These are phyloP conservation scores for Torulaspora microellipsoides DNA, from an alignment of 805 yeast genomes.

Conservation along the genomic window DNA sequence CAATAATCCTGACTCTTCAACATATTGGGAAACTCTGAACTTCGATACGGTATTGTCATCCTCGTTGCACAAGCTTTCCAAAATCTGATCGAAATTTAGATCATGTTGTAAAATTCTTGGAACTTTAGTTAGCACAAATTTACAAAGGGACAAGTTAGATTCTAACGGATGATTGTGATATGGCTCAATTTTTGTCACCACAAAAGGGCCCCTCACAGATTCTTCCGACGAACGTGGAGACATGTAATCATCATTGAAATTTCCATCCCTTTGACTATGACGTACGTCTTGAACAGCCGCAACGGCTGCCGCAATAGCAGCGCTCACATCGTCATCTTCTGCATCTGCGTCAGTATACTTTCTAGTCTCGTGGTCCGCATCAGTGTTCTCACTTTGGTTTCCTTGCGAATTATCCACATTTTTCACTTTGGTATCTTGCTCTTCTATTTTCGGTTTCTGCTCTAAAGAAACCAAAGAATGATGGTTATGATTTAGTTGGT, in stretches of 20 bases:
- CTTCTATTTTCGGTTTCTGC: constrained; percentile 4
- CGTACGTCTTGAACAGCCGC: constrained; percentile 31
- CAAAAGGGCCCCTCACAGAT: constrained; percentile 29
- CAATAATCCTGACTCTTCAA: constrained; percentile 32
- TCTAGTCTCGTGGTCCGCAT: constrained; percentile 9
- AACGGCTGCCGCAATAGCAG: constrained; percentile 35
- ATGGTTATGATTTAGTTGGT: constrained; percentile 1
- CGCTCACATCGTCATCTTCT: constrained; percentile 29
- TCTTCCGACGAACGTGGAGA: constrained; percentile 3
- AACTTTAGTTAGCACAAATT: constrained; percentile 33
- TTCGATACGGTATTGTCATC: constrained; percentile 31
- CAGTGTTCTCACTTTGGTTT: not conserved
- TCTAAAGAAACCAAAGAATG: constrained; percentile 9
- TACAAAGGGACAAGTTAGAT: constrained; percentile 28
- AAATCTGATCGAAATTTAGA: constrained; percentile 31
- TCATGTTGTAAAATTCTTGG: constrained; percentile 34
- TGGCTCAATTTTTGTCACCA: constrained; percentile 35
- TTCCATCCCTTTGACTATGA: constrained; percentile 4
- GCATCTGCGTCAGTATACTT: constrained; percentile 16
- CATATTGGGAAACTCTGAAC: constrained; percentile 33
- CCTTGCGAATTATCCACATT: constrained; percentile 3
- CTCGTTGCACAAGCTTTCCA: constrained; percentile 31
- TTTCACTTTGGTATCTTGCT: constrained; percentile 7
- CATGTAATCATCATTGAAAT: constrained; percentile 7
- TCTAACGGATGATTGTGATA: constrained; percentile 35